These are phyloP conservation scores for Aspergillus sclerotioniger DNA, from an alignment of 495 filamentous ascomycete genomes.

Conservation along the genomic window DNA sequence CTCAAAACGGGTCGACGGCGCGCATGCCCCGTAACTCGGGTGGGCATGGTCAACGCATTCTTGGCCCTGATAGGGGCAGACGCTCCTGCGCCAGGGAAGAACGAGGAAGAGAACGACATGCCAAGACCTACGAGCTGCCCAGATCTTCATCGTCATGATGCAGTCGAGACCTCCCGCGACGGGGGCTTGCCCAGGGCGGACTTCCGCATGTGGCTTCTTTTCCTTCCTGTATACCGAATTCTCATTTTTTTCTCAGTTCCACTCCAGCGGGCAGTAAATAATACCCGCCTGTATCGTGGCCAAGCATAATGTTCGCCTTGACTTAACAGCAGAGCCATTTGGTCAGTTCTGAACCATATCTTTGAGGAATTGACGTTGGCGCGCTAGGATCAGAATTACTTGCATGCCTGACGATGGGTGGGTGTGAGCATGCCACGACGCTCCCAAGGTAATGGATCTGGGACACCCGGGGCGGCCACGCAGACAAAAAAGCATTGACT, in stretches of 20 bases:
- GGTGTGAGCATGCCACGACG: not conserved
- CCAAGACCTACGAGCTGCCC: not conserved
- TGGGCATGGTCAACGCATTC: not conserved
- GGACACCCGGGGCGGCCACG: not conserved
- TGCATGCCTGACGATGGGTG: not conserved
- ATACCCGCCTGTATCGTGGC: too few relatives aligned
- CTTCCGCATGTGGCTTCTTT: too few relatives aligned
- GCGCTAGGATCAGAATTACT: not conserved
- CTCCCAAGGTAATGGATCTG: not conserved
- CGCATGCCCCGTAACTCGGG: not conserved
- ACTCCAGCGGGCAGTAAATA: too few relatives aligned
- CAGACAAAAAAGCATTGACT: not conserved
- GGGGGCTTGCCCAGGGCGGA: too few relatives aligned
- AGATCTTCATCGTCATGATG: not conserved
- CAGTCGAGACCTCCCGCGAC: not conserved
- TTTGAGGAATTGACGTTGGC: not conserved
- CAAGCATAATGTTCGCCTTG: not conserved
- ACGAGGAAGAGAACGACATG: not conserved
- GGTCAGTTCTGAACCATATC: not conserved
- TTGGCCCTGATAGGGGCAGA: slow-evolving; percentile 2
- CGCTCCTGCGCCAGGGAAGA: not conserved
- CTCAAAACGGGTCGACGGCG: not conserved
- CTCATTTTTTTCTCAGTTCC: too few relatives aligned
- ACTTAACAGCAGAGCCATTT: not conserved
- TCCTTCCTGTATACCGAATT: too few relatives aligned